phyloP scores from a whole-genome alignment of 2,329 filamentous ascomycete genomes.

The Phialemoniopsis sp. region DNA sequence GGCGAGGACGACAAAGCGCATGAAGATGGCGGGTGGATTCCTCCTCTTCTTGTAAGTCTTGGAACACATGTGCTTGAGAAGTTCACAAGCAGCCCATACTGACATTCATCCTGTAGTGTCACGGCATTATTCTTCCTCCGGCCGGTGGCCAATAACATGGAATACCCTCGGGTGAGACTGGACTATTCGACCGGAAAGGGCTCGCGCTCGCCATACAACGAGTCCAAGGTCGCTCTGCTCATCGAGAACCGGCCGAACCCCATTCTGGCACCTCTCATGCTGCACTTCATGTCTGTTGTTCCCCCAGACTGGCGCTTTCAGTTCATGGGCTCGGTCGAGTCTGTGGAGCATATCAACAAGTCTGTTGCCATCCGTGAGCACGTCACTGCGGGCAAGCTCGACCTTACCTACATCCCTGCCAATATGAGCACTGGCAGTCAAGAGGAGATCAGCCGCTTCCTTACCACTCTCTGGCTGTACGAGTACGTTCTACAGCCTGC shows the following conservation, averaged over 20 bases:
- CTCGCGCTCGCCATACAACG: constrained; percentile 34
- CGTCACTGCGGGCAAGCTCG: constrained; percentile 38
- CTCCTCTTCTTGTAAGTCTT: constrained; percentile 25
- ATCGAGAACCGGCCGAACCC: constrained; percentile 47
- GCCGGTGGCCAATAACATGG: constrained; percentile 11
- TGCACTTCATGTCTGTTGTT: constrained; percentile 53
- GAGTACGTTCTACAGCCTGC: constrained; percentile 41
- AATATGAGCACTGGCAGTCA: constrained; percentile 46
- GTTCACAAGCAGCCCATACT: not conserved
- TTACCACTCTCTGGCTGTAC: constrained; percentile 50
- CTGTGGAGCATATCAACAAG: constrained; percentile 37
- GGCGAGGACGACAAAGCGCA: constrained; percentile 26
- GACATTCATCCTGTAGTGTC: constrained; percentile 2
- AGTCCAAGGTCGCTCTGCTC: constrained; percentile 49
- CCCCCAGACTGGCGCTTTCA: constrained; percentile 54
- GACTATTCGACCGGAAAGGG: constrained; percentile 22
- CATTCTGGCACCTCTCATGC: constrained; percentile 46
- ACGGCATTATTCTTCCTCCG: constrained; percentile 13
- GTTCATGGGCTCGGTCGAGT: constrained; percentile 47
- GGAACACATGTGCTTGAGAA: not conserved
- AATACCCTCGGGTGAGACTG: constrained; percentile 22
- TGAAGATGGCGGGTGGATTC: constrained; percentile 20
- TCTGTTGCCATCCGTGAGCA: constrained; percentile 41
- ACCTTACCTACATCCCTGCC: constrained; percentile 44
- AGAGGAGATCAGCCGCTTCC: constrained; percentile 48